Conservation (phyloP, 345 rosid genomes). For the Odontarrhena argentea region DNA sequence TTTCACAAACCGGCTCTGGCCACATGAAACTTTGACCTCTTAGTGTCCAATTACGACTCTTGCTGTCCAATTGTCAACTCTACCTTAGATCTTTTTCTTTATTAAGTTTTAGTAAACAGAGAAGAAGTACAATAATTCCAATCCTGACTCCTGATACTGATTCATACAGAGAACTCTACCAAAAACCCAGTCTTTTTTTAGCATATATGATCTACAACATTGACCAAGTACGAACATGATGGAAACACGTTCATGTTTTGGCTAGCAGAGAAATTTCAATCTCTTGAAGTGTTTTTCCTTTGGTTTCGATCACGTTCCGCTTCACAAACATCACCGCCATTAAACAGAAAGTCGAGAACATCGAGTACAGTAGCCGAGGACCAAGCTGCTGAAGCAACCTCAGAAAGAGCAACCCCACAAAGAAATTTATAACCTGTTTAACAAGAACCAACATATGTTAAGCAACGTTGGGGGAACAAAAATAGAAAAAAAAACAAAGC, state of each 20-base stretch:
- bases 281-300: conserved; percentile 97
- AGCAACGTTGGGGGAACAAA: background rate
- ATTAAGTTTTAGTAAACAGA: background rate
- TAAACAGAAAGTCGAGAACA: conserved; percentile 76
- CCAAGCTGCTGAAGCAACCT: conserved; percentile 82
- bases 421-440: conserved; percentile 86
- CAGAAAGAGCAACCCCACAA: conserved; percentile 91
- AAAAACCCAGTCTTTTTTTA: background rate
- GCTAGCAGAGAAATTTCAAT: conserved; percentile 91
- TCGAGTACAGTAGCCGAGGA: conserved; percentile 72
- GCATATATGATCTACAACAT: background rate
- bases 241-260: conserved; percentile 29
- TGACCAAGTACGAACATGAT: no score
- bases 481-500: background rate
- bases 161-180: background rate
- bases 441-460: conserved; percentile 17
- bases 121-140: background rate
- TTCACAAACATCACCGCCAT: conserved; percentile 83
- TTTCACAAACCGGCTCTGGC: no score
- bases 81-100: no score
- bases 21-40: no score
- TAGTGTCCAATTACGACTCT: no score
- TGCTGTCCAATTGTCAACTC: no score
- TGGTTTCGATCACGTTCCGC: conserved; percentile 84
- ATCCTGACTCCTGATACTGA: background rate